Evolutionary conservation across 768 basidiomycete species (phyloP), one percentile per base, ranked within the genome.

Genomic region (Amanita muscaria): DNA sequence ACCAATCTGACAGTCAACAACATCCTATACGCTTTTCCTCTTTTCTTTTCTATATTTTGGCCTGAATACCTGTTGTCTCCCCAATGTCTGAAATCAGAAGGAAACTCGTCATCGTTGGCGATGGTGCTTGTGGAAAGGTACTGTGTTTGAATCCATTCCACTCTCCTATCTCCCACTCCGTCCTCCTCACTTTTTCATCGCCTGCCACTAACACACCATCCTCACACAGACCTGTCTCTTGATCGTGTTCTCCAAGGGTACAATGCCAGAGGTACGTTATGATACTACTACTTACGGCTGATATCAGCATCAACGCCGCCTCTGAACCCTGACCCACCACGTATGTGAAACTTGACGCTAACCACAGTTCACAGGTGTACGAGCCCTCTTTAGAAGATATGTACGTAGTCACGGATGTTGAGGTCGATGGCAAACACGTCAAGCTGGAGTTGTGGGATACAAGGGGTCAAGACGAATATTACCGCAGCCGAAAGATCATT

Each of bases 361-460:
- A n/a, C n/a, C n/a, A n/a, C n/a, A 53, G 42, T 4, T 24, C 5
- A 29, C 54, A 98, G 94, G 96, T 98, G 56, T 99, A 98, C 62
- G 92, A 98, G 51, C 96, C 96, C 40, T 98, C 96, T 48, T 94
- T 99, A 41, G 98, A 98, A 56, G 96, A 99, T 76, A 97, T 97
- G 80, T 96, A 97, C 64, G n/a, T n/a, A n/a, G 94, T 96, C 45
- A 93, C 94, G 55, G 93, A 98, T 64, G 92, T 98, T 40, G 91
- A 97, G 64, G 93, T 98, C 50, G 94, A 98, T 59, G 89, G 89
- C 55, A 98, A 94, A 72, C 89, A 93, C 61, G 93, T 98, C 56
- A 94, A 99, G 68, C 76, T 99, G 57, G 94, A 94, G 22, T 70
- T 99, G 56, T 98, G 96, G 96, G 96, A 98, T 93, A 98, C 96